Percentiles rank a stretch among this genome's conserved stretches.
Evolutionary conservation across 345 rosid genomes (phyloP).

Genomic region (Sisymbrium irio): DNA sequence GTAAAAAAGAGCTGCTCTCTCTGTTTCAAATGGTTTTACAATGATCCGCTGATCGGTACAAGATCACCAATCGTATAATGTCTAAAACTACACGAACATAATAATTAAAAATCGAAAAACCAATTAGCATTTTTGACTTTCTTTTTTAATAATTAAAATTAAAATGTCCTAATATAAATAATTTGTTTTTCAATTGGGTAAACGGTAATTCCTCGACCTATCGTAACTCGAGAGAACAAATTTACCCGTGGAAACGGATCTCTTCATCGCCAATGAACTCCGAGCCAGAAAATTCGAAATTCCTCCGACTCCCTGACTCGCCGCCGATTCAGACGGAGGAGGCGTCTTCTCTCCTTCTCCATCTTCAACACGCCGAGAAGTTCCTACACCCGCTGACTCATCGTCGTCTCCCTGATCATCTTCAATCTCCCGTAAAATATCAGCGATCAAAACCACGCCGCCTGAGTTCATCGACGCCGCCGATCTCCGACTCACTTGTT

Average conservation of each 20-base stretch:
- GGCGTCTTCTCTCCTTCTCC: slow-evolving; percentile 31
- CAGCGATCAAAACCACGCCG: slow-evolving; percentile 40
- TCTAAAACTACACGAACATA: background rate
- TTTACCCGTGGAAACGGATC: slow-evolving; percentile 63
- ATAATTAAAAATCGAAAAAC: background rate
- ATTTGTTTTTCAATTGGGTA: slow-evolving; percentile 22
- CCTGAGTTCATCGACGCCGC: slow-evolving; percentile 48
- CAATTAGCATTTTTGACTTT: slow-evolving; percentile 18
- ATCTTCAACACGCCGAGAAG: slow-evolving; percentile 25
- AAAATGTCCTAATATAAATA: background rate
- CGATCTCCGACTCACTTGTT: slow-evolving; percentile 45
- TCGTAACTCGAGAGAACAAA: slow-evolving; percentile 45
- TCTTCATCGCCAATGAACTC: slow-evolving; percentile 43
- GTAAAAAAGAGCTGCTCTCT: background rate
- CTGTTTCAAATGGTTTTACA: slow-evolving; percentile 15
- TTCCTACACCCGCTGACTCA: slow-evolving; percentile 27
- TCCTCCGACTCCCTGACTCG: slow-evolving; percentile 24
- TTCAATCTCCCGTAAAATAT: slow-evolving; percentile 36
- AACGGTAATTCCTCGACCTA: slow-evolving; percentile 37
- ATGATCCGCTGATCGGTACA: background rate
- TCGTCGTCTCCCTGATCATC: slow-evolving; percentile 38
- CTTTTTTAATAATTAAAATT: background rate
- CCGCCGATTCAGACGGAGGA: background rate
- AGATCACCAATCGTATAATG: background rate
- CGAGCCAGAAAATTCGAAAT: slow-evolving; percentile 37